Evolutionary conservation across 352 stramenopile species (phyloP), one percentile per base, ranked within the genome.

Genomic region (Globisporangium yorkense): DNA sequence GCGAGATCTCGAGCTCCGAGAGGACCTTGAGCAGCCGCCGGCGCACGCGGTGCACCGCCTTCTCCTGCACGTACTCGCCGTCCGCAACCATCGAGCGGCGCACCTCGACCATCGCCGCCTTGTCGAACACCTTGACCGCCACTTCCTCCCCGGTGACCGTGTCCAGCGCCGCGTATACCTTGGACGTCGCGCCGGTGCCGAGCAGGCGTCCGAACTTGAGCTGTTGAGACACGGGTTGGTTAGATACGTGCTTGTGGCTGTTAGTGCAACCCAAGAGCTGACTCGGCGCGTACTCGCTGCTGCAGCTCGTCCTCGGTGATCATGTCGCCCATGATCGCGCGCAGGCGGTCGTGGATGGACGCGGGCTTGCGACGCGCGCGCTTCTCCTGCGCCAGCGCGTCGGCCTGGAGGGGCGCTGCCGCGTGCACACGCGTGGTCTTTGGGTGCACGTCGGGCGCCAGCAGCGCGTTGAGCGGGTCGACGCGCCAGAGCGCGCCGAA

Each of bases 51-150:
- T 88, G 63, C 16, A 92, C 76, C 0, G 84, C 84, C 64, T 86
- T 89, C 56, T 94, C 81, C 49, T 67, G 63, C 15, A 68, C 59
- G 40, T 74, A 68, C 46, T 77, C 75, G 31, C 76, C 80, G 56
- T 90, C 76, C 0, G 80, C 81, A 6, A 78, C 77, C 74, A 94
- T 94, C 24, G 84, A 94, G 41, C 82, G 67, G 8, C 84, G 77
- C 55, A 78, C 71, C 41, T 89, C 84, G 48, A 94, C 75, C 81
- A 94, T 88, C 41, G 74, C 55, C 12, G 76, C 81, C 68, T 94
- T 94, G 70, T 92, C 80, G 57, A 94, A 94, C 2, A 90, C 80
- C 56, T 94, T 94, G 35, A 94, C 69, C 0, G 84, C 85, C 5
- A 94, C 79, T 35, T 74, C 59, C 9, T 70, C 21, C 8, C 74